Base-by-base conservation (phyloP, 805 yeast genomes). In the Kregervanrija fluxuum region DNA sequence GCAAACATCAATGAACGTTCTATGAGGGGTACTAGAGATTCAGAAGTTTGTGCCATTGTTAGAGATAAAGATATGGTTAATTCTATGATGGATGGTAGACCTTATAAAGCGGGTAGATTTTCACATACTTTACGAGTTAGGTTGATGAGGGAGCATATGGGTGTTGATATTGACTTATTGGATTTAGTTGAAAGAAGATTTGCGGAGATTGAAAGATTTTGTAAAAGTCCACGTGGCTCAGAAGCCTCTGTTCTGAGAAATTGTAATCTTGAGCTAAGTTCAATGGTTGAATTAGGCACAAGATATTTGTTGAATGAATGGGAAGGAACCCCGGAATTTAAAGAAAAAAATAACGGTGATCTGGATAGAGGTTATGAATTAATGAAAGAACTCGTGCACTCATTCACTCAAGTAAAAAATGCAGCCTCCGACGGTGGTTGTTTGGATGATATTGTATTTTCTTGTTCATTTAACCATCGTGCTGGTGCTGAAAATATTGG, bases 1-100 rank as follows among this genome's bases (percentile, higher is more conserved):
- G 99, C 99, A 0, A 93, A 93, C 57, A 87, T 93, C 48, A 93
- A 93, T 59, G 99, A 93, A 62, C 75, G 99, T 55, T 91, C 98
- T 0, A 90, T 90, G 88, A 73, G 93, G 54, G 99, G 99, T 12
- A 71, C 73, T 15, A 74, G 99, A 60, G 99, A 93, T 60, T 89
- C 97, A 5, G 99, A 93, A 57, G 83, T 93, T 35, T 96, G 96
- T 3, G 87, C 90, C 1, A 66, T 91, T 44, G 79, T 93, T 5
- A 75, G 97, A 51, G 99, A 93, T 57, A 79, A 83, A 9, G 86
- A 82, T 49, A 74, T 81, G 50, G 68, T 89, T 5, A 73, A 81
- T 12, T 74, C 81, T 3, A 64, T 63, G 11, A 89, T 93, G 97
- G 82, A 80, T 48, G 97, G 95, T 2, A 67, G 79, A 55, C 85